Conservation (phyloP, 108 stramenopile genomes). For the Nannochloropsis gaditana region DNA sequence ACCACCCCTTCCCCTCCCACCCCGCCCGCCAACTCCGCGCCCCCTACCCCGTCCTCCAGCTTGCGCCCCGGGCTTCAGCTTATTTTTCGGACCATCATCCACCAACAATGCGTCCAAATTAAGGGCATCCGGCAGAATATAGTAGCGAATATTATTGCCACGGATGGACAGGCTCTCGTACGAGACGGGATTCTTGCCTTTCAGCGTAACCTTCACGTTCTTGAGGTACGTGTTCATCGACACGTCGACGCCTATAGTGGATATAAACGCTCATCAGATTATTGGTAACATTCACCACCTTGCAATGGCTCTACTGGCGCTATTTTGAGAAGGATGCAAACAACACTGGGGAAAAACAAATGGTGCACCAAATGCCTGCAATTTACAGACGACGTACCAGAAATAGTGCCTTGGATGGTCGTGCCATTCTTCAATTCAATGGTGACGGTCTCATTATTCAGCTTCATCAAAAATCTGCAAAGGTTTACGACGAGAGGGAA, state of each 20-base stretch:
- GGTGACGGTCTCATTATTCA: slow-evolving; percentile 92
- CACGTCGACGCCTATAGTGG: slow-evolving; percentile 72
- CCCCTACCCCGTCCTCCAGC: slow-evolving; percentile 43
- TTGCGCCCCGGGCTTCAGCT: slow-evolving; percentile 43
- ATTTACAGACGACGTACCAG: slow-evolving; percentile 48
- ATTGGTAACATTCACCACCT: not conserved
- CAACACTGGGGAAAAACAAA: not conserved
- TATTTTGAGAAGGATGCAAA: not conserved
- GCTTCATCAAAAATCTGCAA: slow-evolving; percentile 90
- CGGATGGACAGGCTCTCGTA: slow-evolving; percentile 84
- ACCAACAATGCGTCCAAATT: slow-evolving; percentile 93
- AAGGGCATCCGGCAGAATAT: slow-evolving; percentile 90
- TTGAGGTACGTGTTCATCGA: slow-evolving; percentile 97
- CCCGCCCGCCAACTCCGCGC: slow-evolving; percentile 31
- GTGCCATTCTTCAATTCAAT: slow-evolving; percentile 99
- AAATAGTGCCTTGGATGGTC: slow-evolving; percentile 86
- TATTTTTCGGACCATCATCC: slow-evolving; percentile 82
- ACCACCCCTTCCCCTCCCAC: slow-evolving; percentile 33
- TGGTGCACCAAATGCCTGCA: not conserved
- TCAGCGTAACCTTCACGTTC: slow-evolving; percentile 69
- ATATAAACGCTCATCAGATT: not conserved
- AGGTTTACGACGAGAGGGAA: too few species aligned
- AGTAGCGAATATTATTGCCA: slow-evolving; percentile 65
- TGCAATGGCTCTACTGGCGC: not conserved
- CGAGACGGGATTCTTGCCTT: slow-evolving; percentile 67